Base-by-base conservation (phyloP, 805 yeast species). In the Candida montana region DNA sequence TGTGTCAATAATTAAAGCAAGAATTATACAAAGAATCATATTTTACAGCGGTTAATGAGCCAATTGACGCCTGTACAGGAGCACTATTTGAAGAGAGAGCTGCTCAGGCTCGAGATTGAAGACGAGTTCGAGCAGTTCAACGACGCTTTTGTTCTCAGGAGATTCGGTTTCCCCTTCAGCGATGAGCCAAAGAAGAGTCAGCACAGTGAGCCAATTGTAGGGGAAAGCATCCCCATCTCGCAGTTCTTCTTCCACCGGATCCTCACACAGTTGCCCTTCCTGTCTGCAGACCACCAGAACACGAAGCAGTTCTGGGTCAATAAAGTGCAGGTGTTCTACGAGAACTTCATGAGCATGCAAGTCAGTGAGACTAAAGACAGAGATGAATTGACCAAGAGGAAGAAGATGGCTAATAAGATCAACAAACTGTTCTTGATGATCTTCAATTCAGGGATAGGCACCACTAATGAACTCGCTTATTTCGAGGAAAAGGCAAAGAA, bases 21-120 rank as follows among this genome's bases (percentile, higher is more conserved):
- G n/a, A n/a, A n/a, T n/a, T n/a, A n/a, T n/a, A n/a, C n/a, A n/a
- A n/a, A n/a, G n/a, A n/a, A 26, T 26, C 29, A 13, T 8, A 26
- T 7, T 26, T 8, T 11, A 5, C 5, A 26, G n/a, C 7, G 11
- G 29, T 5, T 7, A 13, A 11, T 5, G n/a, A 13, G 12, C 18
- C 18, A 7, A 12, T 40, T 83, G 35, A 62, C 77, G 12, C 77
- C 90, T 3, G 68, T 75, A 0, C 87, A 90, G 58, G 95, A 88
- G 61, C 97, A 91, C 55, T 85, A 83, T 59, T 71, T 93, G 40
- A 91, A 91, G 61, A 79, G 95, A 53, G 90, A 86, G 62, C 69
- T 91, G 15, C 64, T 91, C 21, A 73, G 76, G 47, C 67, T 73
- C 11, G 75, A 84, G 54, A 63, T 89, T 26, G 69, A 72, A 11